Percentiles rank a stretch among this genome's conserved stretches.
Evolutionary conservation across 768 basidiomycete species (phyloP).

Genomic region (Tylopilus intermedius): DNA sequence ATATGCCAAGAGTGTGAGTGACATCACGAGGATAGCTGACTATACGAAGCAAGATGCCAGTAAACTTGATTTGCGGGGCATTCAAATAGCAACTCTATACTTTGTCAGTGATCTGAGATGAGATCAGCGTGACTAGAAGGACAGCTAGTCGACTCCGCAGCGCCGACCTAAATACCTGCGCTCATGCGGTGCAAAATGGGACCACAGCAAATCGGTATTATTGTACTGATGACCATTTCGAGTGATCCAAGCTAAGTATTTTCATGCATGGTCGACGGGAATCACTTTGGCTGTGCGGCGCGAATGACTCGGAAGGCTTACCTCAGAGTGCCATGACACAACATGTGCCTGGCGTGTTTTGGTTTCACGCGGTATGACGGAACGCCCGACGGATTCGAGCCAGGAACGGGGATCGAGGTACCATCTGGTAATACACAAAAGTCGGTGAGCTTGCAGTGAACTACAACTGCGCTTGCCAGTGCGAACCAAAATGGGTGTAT

Average conservation of each 20-base stretch:
- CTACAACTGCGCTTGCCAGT: not conserved
- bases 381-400: not conserved
- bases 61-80: too few species aligned
- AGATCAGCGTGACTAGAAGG: not conserved
- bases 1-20: too few species aligned
- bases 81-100: too few species aligned
- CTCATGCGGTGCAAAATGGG: not conserved
- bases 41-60: too few species aligned
- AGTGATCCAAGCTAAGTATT: not conserved
- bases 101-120: not conserved
- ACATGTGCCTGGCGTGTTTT: not conserved
- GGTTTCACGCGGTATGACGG: not conserved
- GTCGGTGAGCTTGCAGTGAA: not conserved
- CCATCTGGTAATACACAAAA: not conserved
- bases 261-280: not conserved
- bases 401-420: not conserved
- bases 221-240: not conserved
- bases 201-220: too few species aligned
- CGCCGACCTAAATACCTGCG: not conserved
- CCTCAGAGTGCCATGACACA: not conserved
- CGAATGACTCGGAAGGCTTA: not conserved
- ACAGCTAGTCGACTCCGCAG: not conserved
- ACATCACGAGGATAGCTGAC: too few species aligned
- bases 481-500: not conserved
- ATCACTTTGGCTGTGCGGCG: slow-evolving; percentile 1